phyloP scores from a whole-genome alignment of 805 yeast genomes.

The Grigorovia humatica region DNA sequence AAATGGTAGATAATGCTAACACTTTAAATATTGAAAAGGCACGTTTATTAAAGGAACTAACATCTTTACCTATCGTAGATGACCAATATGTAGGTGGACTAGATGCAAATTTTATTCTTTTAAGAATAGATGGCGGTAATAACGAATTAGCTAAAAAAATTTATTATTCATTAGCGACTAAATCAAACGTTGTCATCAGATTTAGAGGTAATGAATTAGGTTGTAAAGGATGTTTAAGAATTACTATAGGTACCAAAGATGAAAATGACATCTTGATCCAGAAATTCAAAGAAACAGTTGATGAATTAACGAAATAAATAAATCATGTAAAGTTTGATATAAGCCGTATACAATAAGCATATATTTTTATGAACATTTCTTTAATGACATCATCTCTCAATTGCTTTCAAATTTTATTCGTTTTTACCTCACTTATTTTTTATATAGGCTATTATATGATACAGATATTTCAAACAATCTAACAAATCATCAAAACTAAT shows the following conservation, averaged over 20 bases:
- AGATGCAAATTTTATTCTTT: conserved; percentile 76
- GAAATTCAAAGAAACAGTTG: conserved; percentile 34
- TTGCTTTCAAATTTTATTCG: too few species aligned
- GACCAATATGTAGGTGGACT: conserved; percentile 67
- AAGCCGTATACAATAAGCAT: too few species aligned
- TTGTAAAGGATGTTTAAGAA: conserved; percentile 78
- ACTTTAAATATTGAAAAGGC: conserved; percentile 46
- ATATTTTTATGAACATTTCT: too few species aligned
- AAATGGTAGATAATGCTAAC: conserved; percentile 47
- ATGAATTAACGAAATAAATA: conserved; percentile 1
- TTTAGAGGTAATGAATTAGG: conserved; percentile 87
- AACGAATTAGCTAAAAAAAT: conserved; percentile 57
- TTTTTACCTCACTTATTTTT: too few species aligned
- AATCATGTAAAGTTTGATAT: too few species aligned
- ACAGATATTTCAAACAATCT: too few species aligned
- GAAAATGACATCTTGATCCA: conserved; percentile 56
- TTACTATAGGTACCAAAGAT: conserved; percentile 73
- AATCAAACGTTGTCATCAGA: conserved; percentile 73
- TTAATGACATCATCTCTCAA: too few species aligned
- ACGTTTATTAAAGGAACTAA: conserved; percentile 42
- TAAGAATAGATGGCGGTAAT: conserved; percentile 71
- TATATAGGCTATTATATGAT: too few species aligned
- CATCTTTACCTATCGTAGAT: conserved; percentile 49
- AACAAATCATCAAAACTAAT: not conserved
- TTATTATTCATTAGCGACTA: conserved; percentile 61